Evolutionary conservation across 164 flowering plant species (phyloP).

Genomic region (Litsea cubeba): DNA sequence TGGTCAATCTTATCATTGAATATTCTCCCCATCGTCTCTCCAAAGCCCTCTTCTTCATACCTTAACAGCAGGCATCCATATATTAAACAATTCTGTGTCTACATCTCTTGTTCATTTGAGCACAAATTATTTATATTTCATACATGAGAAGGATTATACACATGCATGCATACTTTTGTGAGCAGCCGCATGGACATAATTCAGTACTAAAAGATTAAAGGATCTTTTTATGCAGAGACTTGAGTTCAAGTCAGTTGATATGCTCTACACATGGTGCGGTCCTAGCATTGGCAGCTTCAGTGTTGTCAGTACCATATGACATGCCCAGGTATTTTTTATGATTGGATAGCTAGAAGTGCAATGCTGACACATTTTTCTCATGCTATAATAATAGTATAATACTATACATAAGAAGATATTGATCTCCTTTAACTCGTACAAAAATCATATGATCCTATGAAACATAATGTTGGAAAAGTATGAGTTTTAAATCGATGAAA

Average conservation of each 20-base stretch:
- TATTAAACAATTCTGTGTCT: not conserved
- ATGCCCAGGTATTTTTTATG: constrained; percentile 72
- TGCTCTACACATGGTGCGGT: constrained; percentile 82
- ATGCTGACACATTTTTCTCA: not conserved
- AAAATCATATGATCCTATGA: not conserved
- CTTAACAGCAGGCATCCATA: no score
- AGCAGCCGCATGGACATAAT: no score
- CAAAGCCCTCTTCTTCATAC: no score
- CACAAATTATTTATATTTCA: not conserved
- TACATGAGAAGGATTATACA: no score
- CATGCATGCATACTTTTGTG: no score
- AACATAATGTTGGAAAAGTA: no score
- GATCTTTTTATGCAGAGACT: not conserved
- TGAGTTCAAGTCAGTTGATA: constrained; percentile 33
- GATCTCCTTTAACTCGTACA: not conserved
- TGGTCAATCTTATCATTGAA: no score
- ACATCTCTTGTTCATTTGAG: not conserved
- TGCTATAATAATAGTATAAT: not conserved
- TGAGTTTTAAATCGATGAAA: no score
- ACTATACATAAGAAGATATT: not conserved
- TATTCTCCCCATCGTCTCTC: no score
- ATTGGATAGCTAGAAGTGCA: not conserved
- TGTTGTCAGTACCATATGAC: constrained; percentile 91
- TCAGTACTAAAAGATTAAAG: not conserved
- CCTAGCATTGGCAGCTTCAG: constrained; percentile 91